Conservation (phyloP, 2,329 filamentous ascomycete genomes). For the Xylariaceae sp. region DNA sequence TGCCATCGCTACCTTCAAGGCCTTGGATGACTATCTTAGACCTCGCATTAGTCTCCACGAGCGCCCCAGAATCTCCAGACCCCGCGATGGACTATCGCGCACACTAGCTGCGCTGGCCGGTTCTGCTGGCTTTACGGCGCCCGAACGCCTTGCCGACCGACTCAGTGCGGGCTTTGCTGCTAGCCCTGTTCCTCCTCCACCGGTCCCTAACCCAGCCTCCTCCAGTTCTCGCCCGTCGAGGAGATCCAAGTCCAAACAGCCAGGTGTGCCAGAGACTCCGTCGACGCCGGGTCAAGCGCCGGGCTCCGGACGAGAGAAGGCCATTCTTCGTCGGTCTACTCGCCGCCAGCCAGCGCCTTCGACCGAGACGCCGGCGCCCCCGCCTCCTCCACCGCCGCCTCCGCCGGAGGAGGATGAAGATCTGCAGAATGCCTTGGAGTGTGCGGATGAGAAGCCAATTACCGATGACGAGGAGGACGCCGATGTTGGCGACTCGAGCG, state of each 20-base stretch:
- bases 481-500: constrained; percentile 53
- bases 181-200: constrained; percentile 30
- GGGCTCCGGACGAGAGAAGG: constrained; percentile 50
- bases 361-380: constrained; percentile 41
- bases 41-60: constrained; percentile 80
- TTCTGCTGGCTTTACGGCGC: constrained; percentile 52
- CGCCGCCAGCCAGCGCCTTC: constrained; percentile 48
- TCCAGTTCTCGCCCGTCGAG: constrained; percentile 37
- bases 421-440: constrained; percentile 70
- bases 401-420: constrained; percentile 53
- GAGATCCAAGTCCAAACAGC: constrained; percentile 40
- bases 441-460: constrained; percentile 83
- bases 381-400: constrained; percentile 47
- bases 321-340: constrained; percentile 52
- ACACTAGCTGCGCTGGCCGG: constrained; percentile 72
- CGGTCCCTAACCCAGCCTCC: constrained; percentile 31
- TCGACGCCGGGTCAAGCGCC: constrained; percentile 38
- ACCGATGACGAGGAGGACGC: constrained; percentile 59
- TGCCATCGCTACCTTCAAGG: constrained; percentile 95
- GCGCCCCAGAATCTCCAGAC: constrained; percentile 55
- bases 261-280: constrained; percentile 31
- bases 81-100: constrained; percentile 56
- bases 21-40: constrained; percentile 88
- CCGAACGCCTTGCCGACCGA: constrained; percentile 41
- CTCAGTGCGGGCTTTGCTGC: constrained; percentile 29